Conservation (phyloP, 2,329 filamentous ascomycete species). For the Lasiodiplodia sp. region DNA sequence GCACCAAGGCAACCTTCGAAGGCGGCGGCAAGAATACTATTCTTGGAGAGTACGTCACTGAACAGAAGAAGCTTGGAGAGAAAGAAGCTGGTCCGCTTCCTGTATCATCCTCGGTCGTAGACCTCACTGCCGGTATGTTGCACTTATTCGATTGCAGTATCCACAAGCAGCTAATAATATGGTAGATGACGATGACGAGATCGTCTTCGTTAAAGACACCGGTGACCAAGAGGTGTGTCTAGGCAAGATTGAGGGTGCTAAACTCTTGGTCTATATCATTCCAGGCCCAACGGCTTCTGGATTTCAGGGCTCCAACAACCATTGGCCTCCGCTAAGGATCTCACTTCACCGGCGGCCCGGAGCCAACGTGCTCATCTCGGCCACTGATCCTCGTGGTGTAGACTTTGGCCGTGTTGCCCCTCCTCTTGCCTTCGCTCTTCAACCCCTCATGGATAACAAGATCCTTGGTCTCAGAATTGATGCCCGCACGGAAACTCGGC, state of each 20-base stretch:
- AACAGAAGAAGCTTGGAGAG: conserved; percentile 56
- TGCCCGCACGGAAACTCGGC: conserved; percentile 73
- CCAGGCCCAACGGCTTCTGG: conserved; percentile 72
- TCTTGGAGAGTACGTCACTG: conserved; percentile 67
- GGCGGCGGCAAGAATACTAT: conserved; percentile 61
- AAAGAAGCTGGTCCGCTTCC: conserved; percentile 47
- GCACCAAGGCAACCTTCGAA: conserved; percentile 44
- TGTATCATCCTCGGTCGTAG: conserved; percentile 48
- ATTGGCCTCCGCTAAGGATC: conserved; percentile 79
- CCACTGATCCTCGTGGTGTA: conserved; percentile 73
- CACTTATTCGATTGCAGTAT: neutral
- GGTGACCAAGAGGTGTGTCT: conserved; percentile 79
- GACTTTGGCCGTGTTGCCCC: conserved; percentile 80
- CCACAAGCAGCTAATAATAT: neutral
- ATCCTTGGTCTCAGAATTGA: conserved; percentile 71
- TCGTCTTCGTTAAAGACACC: conserved; percentile 65
- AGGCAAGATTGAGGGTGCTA: conserved; percentile 74
- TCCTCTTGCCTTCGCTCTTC: conserved; percentile 71
- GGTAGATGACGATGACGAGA: conserved; percentile 61
- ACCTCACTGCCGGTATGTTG: conserved; percentile 48
- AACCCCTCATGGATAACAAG: conserved; percentile 73
- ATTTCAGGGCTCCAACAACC: conserved; percentile 65
- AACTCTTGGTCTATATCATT: conserved; percentile 71
- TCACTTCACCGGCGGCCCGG: conserved; percentile 67
- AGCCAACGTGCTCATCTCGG: conserved; percentile 69